Conservation (phyloP, 2,329 filamentous ascomycete genomes). For the Immersiporthe knoxdaviesiana region DNA sequence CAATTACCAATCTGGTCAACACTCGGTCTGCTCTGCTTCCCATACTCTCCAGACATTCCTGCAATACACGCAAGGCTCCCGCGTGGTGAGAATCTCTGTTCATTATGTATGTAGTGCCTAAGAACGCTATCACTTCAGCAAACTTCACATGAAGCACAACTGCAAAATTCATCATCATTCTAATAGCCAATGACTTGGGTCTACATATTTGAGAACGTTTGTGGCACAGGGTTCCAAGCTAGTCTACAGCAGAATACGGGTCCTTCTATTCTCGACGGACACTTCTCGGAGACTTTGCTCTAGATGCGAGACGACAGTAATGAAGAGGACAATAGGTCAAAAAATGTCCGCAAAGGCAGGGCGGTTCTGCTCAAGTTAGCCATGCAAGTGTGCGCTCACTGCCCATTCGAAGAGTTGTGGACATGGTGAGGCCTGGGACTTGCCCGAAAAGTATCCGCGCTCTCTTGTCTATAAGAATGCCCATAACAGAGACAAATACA, state of each 20-base stretch:
- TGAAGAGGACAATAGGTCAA: background rate
- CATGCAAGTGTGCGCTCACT: too few species aligned
- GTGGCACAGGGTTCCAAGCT: background rate
- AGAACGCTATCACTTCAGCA: too few species aligned
- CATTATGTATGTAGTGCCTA: background rate
- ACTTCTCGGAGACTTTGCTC: conserved; percentile 12
- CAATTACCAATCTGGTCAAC: background rate
- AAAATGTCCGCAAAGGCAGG: background rate
- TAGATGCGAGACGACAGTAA: background rate
- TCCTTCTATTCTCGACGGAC: background rate
- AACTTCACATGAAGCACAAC: background rate
- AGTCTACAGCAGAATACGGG: background rate
- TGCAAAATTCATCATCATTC: background rate
- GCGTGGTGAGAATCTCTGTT: background rate
- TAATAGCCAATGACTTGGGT: background rate
- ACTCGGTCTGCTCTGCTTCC: background rate
- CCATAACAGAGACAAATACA: background rate
- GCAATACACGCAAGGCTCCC: background rate
- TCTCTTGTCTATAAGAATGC: background rate
- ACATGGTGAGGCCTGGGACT: background rate
- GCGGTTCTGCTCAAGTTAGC: too few species aligned
- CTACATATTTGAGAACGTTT: background rate
- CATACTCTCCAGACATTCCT: background rate
- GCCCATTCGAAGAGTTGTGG: background rate
- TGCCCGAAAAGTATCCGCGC: background rate